Percentiles rank a stretch among this genome's conserved stretches.
These are phyloP conservation scores for Blastomyces emzantsi DNA, from an alignment of 2,329 filamentous ascomycete genomes.

Conservation along the genomic window DNA sequence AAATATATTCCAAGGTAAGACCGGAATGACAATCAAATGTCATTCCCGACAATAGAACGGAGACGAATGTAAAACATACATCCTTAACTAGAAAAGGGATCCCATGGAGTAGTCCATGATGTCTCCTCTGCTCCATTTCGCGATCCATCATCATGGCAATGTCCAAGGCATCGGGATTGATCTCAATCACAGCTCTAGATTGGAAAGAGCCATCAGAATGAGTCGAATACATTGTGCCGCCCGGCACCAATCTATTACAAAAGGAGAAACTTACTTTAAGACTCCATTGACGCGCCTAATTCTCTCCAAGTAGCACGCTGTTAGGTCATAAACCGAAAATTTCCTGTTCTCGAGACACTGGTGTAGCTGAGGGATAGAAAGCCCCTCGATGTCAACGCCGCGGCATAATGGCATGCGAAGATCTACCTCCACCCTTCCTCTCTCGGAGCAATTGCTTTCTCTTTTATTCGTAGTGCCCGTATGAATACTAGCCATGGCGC, in stretches of 20 bases:
- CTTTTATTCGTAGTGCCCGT: not conserved
- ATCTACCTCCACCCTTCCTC: not conserved
- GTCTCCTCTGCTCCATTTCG: slow-evolving; percentile 45
- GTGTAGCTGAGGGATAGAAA: slow-evolving; percentile 11
- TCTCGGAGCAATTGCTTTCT: not conserved
- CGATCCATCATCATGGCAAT: slow-evolving; percentile 51
- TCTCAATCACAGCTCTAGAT: slow-evolving; percentile 42
- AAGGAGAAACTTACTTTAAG: slow-evolving; percentile 9
- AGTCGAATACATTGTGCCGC: not conserved
- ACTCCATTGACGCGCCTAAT: slow-evolving; percentile 10
- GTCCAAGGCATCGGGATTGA: slow-evolving; percentile 53
- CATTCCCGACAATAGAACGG: not conserved
- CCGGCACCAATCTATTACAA: not conserved
- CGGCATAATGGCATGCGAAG: slow-evolving; percentile 9
- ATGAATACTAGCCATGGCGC: not conserved
- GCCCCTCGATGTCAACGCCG: slow-evolving; percentile 10
- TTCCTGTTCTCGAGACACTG: slow-evolving; percentile 7
- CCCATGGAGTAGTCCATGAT: slow-evolving; percentile 55
- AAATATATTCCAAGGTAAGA: not conserved
- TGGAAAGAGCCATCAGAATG: not conserved
- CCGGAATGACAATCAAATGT: not conserved
- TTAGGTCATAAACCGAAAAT: slow-evolving; percentile 9
- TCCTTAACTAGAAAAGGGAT: slow-evolving; percentile 64
- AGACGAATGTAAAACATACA: slow-evolving; percentile 5
- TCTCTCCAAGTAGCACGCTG: slow-evolving; percentile 9